These are phyloP conservation scores for Jimgerdemannia lactiflua DNA, from an alignment of 192 early-diverging fungal genomes.

Conservation along the genomic window DNA sequence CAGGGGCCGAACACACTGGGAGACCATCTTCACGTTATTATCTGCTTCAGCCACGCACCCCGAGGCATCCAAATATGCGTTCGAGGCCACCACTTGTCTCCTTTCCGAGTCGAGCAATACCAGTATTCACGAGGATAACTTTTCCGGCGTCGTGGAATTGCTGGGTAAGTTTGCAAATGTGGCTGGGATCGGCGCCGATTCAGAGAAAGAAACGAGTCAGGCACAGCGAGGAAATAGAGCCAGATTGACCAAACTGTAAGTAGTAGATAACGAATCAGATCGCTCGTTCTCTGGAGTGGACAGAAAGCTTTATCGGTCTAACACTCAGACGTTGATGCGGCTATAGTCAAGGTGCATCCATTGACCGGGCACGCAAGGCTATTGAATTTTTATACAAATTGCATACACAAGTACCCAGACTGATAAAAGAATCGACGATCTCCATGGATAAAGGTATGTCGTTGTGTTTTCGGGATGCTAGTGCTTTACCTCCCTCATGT, in stretches of 20 bases:
- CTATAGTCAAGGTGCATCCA: constrained; percentile 37
- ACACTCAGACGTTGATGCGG: not conserved
- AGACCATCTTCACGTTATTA: constrained; percentile 52
- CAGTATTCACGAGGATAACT: constrained; percentile 57
- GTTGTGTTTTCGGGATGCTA: constrained; percentile 21
- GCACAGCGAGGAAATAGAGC: not conserved
- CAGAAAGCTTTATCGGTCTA: not conserved
- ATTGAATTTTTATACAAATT: constrained; percentile 64
- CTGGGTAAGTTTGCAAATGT: constrained; percentile 62
- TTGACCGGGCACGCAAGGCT: constrained; percentile 63
- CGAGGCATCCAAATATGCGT: constrained; percentile 57
- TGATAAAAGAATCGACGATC: constrained; percentile 37
- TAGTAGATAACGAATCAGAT: not conserved
- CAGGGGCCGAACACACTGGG: constrained; percentile 39
- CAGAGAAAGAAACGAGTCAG: constrained; percentile 6
- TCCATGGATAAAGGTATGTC: constrained; percentile 39
- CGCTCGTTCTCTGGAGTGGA: not conserved
- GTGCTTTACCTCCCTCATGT: constrained; percentile 18
- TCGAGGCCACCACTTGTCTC: constrained; percentile 59
- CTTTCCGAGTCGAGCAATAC: constrained; percentile 40
- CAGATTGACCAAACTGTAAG: constrained; percentile 4
- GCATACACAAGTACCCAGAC: constrained; percentile 35
- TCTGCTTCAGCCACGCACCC: constrained; percentile 53
- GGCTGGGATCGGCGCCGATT: constrained; percentile 17
- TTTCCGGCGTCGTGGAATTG: constrained; percentile 72